phyloP scores from a whole-genome alignment of 2,329 filamentous ascomycete species.

The Aspergillus candidus region DNA sequence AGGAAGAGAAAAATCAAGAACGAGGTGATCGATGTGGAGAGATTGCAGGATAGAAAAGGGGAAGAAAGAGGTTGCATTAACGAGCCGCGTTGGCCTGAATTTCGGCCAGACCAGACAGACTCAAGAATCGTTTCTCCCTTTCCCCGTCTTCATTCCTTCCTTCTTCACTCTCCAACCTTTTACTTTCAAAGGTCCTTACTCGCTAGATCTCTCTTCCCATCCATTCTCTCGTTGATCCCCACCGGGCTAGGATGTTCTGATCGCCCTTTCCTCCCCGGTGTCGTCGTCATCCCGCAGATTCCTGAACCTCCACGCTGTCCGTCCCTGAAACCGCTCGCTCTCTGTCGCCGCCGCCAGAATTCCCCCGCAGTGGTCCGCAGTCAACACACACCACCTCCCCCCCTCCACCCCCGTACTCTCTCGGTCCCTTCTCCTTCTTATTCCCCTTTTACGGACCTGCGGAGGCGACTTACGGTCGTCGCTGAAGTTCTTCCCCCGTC shows the following conservation, averaged over 20 bases:
- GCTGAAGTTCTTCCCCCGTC: conserved; percentile 26
- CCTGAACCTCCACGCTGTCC: conserved; percentile 4
- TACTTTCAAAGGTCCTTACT: background rate
- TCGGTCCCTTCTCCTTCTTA: conserved; percentile 8
- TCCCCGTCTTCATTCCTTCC: conserved; percentile 3
- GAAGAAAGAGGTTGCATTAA: background rate
- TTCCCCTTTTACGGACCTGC: conserved; percentile 16
- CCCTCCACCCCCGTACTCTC: conserved; percentile 12
- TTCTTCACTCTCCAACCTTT: background rate
- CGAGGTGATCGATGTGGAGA: background rate
- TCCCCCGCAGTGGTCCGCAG: conserved; percentile 28
- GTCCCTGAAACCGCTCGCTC: conserved; percentile 22
- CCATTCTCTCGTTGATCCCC: conserved; percentile 5
- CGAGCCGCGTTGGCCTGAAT: conserved; percentile 13
- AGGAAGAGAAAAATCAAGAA: background rate
- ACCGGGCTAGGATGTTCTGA: conserved; percentile 2
- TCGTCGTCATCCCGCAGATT: background rate
- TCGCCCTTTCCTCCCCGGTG: background rate
- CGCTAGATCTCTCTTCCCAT: background rate
- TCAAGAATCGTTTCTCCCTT: background rate
- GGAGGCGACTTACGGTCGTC: conserved; percentile 33
- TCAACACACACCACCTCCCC: conserved; percentile 7
- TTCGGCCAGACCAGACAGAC: background rate
- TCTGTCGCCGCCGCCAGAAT: conserved; percentile 18
- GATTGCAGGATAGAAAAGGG: background rate